Evolutionary conservation across 1,139 yeast genomes (phyloP), one percentile per base, ranked within the genome.

Genomic region (Magnusiomyces tetraspermus): DNA sequence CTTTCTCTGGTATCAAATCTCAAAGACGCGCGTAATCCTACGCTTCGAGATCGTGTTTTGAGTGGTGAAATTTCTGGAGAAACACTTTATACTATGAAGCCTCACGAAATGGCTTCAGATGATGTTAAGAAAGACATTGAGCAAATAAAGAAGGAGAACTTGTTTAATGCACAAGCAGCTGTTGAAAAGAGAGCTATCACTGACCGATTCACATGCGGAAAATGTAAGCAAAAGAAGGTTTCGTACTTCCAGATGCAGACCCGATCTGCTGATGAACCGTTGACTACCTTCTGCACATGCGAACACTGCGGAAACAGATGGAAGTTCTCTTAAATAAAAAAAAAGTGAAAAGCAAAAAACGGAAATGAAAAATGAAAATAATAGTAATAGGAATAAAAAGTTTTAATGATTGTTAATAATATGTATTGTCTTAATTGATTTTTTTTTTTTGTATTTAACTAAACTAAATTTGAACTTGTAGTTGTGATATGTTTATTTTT

Each of bases 131-230:
- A 85, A 67, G 95, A 89, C 66, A 77, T 90, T 60, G 94, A 89
- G 63, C 82, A 85, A 62, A 77, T 92, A 61, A 88, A 86, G 65
- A 85, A 86, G 66, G 85, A 87, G 68, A 94, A 94, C 70, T 75
- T 92, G 66, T 90, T 86, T 71, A 95, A 92, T 67, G 98, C 98
- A 2, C 97, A 88, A 70, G 97, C 97, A 60, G 97, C 98, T n/a
- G 89, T 88, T 10, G 95, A 90, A 63, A 88, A 89, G 74, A 79
- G 97, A 62, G 96, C 98, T 0, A 89, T 89, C 47, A 92, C 98
- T 8, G 97, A 92, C 69, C 77, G 97, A 68, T 92, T 92, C 68
- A 86, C 95, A 2, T 92, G 98, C 72, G 97, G 97, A 55, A 92
- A 92, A 70, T 92, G 98, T 78, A 92, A 90, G 71, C 92, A 89